Evolutionary conservation across 2,329 filamentous ascomycete genomes (phyloP).

Genomic region (Albifimbria verrucaria): DNA sequence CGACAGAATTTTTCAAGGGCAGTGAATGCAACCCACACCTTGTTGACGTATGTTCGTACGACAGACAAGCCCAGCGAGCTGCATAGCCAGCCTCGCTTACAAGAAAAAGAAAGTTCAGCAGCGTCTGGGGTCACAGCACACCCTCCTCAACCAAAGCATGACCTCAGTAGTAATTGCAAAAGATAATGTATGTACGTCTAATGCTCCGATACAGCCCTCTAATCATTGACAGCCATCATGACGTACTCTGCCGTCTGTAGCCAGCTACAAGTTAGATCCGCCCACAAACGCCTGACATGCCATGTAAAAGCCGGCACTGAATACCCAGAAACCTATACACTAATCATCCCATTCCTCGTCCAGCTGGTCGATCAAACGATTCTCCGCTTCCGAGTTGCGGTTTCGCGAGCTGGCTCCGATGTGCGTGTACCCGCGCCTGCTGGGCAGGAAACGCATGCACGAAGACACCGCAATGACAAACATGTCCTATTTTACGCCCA

Average conservation of each 20-base stretch:
- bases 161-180: too few relatives aligned
- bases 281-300: conserved; percentile 1
- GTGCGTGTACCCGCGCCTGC: conserved; percentile 63
- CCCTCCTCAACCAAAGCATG: too few relatives aligned
- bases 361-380: conserved; percentile 88
- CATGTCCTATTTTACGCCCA: conserved; percentile 47
- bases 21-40: too few relatives aligned
- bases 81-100: too few relatives aligned
- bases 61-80: too few relatives aligned
- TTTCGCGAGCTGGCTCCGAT: conserved; percentile 52
- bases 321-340: not conserved
- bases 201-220: too few relatives aligned
- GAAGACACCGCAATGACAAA: conserved; percentile 67
- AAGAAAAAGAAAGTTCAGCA: too few relatives aligned
- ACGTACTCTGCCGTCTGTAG: not conserved
- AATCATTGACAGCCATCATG: too few relatives aligned
- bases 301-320: not conserved
- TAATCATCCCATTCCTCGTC: conserved; percentile 96
- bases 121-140: too few relatives aligned
- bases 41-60: too few relatives aligned
- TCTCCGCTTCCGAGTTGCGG: conserved; percentile 73
- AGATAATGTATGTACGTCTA: not conserved
- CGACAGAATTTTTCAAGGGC: too few relatives aligned
- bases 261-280: conserved; percentile 3
- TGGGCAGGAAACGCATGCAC: conserved; percentile 63